Evolutionary conservation across 208 protist genomes (phyloP), one percentile per base, ranked within the genome.

Genomic region (Crithidia expoeki): DNA sequence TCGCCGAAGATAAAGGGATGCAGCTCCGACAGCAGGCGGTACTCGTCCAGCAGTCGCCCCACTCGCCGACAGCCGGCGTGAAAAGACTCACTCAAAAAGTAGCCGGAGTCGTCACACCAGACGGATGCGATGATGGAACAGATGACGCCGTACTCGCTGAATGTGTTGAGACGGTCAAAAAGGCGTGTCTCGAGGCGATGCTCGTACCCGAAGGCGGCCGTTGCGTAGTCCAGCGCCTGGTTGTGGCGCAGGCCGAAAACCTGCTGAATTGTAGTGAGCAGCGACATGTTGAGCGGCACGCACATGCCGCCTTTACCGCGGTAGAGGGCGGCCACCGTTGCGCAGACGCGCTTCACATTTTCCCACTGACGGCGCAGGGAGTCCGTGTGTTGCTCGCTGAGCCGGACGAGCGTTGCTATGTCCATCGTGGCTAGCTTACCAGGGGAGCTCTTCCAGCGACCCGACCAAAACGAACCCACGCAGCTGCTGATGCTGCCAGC

Each of bases 101-200:
- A 76, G 52, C 76, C 69, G 9, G 89, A 88, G n/a, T 67, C 66
- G 71, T 96, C 92, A 53, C 92, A 96, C 90, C 92, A 96, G 23
- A 89, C 23, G 1, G 87, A 76, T 10, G 76, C 80, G 36, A 94
- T 25, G 5, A 93, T 52, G 52, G 74, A 76, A 66, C 82, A 94
- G 16, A 94, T 51, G 16, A 76, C 79, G 19, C 77, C 72, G 70
- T 83, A 89, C 34, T 93, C 86, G 40, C 76, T 69, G 75, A 85
- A 96, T 28, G 58, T 77, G 49, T 79, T 46, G 19, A 96, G 57
- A 32, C 67, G 80, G 44, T 87, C 80, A 32, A 85, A 85, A 17
- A 89, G 70, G 36, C 84, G 85, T 25, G 72, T 73, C 12, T 57
- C 76, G 7, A 96, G 81, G 32, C 76, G 71, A 66, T 96, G 88